phyloP scores from a whole-genome alignment of 441 rosid species.

The Erodium moschatum region DNA sequence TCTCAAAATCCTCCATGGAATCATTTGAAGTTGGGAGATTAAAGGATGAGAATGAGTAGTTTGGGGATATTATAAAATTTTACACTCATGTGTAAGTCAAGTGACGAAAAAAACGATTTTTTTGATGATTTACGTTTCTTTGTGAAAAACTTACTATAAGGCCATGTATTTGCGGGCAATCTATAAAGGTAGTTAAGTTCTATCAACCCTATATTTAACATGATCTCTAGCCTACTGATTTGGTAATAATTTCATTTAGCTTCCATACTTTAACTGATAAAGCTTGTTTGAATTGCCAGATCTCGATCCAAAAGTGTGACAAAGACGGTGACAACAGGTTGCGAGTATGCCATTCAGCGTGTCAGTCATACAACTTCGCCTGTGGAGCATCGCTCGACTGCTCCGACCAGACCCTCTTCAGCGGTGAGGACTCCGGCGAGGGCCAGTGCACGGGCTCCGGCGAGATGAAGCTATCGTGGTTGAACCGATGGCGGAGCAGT shows the following conservation, averaged over 20 bases:
- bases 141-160: too few species aligned
- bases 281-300: constrained; percentile 33
- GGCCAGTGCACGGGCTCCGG: constrained; percentile 86
- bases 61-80: too few species aligned
- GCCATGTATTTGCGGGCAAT: too few species aligned
- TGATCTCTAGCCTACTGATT: too few species aligned
- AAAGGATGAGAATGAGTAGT: too few species aligned
- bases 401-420: constrained; percentile 88
- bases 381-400: constrained; percentile 98
- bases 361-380: constrained; percentile 75
- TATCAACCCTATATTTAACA: too few species aligned
- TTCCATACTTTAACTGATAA: not conserved
- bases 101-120: too few species aligned
- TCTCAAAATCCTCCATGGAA: too few species aligned
- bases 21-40: too few species aligned
- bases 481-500: constrained; percentile 39
- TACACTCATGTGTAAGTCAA: too few species aligned
- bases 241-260: not conserved
- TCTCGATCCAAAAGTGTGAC: constrained; percentile 93
- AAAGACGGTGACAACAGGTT: constrained; percentile 86
- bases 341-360: constrained; percentile 88
- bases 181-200: too few species aligned
- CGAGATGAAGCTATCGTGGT: constrained; percentile 46
- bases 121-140: too few species aligned
- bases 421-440: constrained; percentile 60